Conservation (phyloP, 805 yeast species). For the Ogataea zsoltii region DNA sequence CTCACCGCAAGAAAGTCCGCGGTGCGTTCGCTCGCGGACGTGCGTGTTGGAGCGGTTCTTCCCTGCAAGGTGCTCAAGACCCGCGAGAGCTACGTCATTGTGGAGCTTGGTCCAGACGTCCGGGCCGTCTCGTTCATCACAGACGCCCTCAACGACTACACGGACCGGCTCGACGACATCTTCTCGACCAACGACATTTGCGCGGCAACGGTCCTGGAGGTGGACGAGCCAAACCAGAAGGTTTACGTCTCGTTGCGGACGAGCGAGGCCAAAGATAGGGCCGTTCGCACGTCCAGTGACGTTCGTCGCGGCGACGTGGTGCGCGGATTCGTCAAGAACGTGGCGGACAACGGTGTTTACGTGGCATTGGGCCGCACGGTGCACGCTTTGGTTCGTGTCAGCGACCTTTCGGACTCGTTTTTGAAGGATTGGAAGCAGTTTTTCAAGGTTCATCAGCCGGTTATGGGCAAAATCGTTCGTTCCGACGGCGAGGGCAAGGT, state of each 20-base stretch:
- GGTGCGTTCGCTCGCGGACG: slow-evolving; percentile 46
- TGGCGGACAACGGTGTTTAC: slow-evolving; percentile 75
- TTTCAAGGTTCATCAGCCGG: slow-evolving; percentile 69
- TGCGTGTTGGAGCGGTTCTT: slow-evolving; percentile 52
- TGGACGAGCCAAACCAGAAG: slow-evolving; percentile 51
- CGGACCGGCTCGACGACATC: slow-evolving; percentile 49
- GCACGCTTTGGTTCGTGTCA: slow-evolving; percentile 76
- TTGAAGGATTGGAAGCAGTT: slow-evolving; percentile 86
- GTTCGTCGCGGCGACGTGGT: slow-evolving; percentile 70
- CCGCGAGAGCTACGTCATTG: slow-evolving; percentile 58
- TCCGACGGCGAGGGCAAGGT: slow-evolving; percentile 64
- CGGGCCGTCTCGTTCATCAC: slow-evolving; percentile 69
- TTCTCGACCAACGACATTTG: slow-evolving; percentile 54
- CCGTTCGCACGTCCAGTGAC: slow-evolving; percentile 50
- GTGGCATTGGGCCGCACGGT: slow-evolving; percentile 71
- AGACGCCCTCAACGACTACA: slow-evolving; percentile 74
- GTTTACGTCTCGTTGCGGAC: slow-evolving; percentile 66
- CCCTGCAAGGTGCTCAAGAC: slow-evolving; percentile 67
- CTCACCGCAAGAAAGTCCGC: slow-evolving; percentile 49
- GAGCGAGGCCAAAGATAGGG: slow-evolving; percentile 49
- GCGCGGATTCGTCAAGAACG: slow-evolving; percentile 76
- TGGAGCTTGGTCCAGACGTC: slow-evolving; percentile 65
- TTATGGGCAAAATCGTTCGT: slow-evolving; percentile 69
- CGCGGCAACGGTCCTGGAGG: slow-evolving; percentile 52
- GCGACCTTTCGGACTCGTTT: slow-evolving; percentile 78